Evolutionary conservation across 2,329 filamentous ascomycete genomes (phyloP).

Genomic region (Paracoccidioides lutzii): DNA sequence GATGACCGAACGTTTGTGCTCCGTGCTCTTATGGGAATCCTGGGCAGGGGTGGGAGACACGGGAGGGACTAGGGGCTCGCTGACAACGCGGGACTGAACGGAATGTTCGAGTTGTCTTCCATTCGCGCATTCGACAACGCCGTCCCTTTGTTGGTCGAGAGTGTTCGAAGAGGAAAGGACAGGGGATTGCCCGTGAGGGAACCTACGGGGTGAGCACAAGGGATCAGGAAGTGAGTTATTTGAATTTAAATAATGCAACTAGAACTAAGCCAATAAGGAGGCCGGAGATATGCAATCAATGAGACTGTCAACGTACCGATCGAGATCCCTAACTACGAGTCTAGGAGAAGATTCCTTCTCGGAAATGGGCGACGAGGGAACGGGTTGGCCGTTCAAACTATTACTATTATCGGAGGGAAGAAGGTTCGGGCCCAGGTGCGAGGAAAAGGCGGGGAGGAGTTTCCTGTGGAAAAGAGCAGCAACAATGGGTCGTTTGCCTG

Average conservation of each 20-base stretch:
- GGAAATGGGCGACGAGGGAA: constrained; percentile 15
- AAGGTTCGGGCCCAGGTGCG: constrained; percentile 24
- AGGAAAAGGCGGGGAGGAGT: constrained; percentile 40
- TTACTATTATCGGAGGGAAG: constrained; percentile 7
- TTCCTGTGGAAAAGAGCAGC: constrained; percentile 36
- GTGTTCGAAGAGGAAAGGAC: background rate
- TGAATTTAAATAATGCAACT: constrained; percentile 8
- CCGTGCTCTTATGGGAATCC: constrained; percentile 1
- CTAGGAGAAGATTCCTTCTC: constrained; percentile 18
- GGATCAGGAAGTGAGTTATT: constrained; percentile 15
- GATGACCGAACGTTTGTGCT: constrained; percentile 25
- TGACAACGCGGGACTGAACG: constrained; percentile 30
- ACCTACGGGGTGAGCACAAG: constrained; percentile 21
- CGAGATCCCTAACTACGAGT: constrained; percentile 25
- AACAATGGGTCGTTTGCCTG: constrained; percentile 2
- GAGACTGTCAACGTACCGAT: constrained; percentile 23
- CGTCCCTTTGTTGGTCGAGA: constrained; percentile 14
- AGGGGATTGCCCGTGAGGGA: constrained; percentile 26
- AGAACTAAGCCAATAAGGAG: constrained; percentile 3
- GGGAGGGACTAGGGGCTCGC: constrained; percentile 41
- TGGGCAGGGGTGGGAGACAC: constrained; percentile 46
- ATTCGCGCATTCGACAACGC: constrained; percentile 23
- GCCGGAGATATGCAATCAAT: constrained; percentile 2
- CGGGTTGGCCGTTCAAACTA: background rate
- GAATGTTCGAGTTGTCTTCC: constrained; percentile 17